Base-by-base conservation (phyloP, 2,329 filamentous ascomycete species). In the Septoria petroselini region DNA sequence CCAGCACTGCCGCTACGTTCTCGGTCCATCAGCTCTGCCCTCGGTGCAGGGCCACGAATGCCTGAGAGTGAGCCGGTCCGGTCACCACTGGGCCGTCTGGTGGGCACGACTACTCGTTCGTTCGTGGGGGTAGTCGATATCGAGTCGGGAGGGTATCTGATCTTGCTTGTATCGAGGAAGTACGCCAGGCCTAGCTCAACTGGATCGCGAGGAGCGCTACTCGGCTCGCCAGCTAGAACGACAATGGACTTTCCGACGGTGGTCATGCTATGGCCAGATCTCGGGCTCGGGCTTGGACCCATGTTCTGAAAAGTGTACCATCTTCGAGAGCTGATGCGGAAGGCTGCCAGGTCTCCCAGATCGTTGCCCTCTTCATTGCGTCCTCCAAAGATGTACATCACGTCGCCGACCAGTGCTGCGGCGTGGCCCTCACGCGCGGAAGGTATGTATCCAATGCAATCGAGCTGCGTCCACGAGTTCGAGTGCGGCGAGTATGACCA, bases 271-370 rank as follows among this genome's bases (percentile, higher is more conserved):
- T 98, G 93, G 1, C 93, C 93, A 12, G 91, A 97, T 53, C 93
- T 81, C 25, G 93, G 84, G 2, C 91, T 96, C 0, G 93, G 93
- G 1, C 91, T 94, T 2, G 91, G 91, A 0, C 93, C 93, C 93
- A 98, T 98, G 66, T 98, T 98, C 66, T 98, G 93, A 71, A 98
- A 98, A 29, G 93, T 98, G 69, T 97, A 98, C 93, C 93, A 98
- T 52, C 93, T 82, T 58, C 88, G 84, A 8, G 90, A 90, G 1
- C 85, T 82, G 61, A 88, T 88, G 41, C 83, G 78, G 69, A 88
- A 88, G 7, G 93, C 93, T 2, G 93, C 91, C 35, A 98, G 77
- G 69, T 98, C 93, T 27, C 91, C 93, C 3, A 98, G 75, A 67
- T 98, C 93, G 21, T 84, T 82, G 1, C 93, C 93, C 60, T 97